Evolutionary conservation across 2,329 filamentous ascomycete species (phyloP).

Genomic region (Colletotrichum spaethianum): DNA sequence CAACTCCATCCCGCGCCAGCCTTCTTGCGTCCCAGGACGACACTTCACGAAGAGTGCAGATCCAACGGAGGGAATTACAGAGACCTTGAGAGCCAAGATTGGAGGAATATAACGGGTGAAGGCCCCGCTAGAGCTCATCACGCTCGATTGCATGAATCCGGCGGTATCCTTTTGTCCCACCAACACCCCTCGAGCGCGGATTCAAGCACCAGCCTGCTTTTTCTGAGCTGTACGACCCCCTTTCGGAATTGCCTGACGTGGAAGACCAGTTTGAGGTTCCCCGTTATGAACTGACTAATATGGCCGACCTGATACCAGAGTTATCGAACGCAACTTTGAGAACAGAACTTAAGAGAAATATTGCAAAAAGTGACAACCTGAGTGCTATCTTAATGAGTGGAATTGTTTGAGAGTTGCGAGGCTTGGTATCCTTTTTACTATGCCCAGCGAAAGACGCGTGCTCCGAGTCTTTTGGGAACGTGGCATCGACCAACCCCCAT

Average conservation of each 20-base stretch:
- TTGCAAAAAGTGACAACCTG: no score
- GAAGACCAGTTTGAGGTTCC: background rate
- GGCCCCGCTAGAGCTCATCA: background rate
- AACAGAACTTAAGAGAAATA: no score
- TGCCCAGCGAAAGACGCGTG: background rate
- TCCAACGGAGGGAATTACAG: background rate
- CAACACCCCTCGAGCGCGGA: background rate
- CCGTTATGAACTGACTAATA: background rate
- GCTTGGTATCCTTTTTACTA: background rate
- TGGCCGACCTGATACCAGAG: no score
- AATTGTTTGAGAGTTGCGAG: no score
- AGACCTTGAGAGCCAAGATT: background rate
- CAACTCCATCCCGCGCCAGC: no score
- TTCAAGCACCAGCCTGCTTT: background rate
- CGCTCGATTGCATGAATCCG: background rate
- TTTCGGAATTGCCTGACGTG: background rate
- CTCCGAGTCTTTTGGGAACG: background rate
- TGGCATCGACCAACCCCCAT: background rate
- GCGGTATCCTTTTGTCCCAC: background rate
- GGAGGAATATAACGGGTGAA: background rate
- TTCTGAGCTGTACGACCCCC: background rate
- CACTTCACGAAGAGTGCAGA: background rate
- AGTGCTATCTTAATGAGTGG: no score
- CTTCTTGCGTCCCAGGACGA: background rate
- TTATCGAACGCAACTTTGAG: no score